These are phyloP conservation scores for Macrotyloma uniflorum DNA, from an alignment of 306 rosid species.

Conservation along the genomic window DNA sequence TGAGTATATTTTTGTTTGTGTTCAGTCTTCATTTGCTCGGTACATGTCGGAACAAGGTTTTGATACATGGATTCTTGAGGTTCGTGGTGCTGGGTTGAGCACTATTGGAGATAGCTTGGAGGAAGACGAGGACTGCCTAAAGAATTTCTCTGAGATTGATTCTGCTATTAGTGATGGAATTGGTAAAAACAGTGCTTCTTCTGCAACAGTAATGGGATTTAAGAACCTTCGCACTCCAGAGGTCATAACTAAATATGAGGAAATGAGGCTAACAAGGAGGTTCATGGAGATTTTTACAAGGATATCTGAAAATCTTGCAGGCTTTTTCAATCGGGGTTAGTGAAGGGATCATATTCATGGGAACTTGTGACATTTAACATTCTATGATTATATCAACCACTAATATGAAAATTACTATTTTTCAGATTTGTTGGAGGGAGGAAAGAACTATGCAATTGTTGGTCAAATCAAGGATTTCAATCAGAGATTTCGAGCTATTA, in stretches of 20 bases:
- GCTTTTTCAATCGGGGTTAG: conserved; percentile 52
- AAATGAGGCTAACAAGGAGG: conserved; percentile 26
- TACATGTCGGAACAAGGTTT: conserved; percentile 81
- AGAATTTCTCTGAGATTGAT: conserved; percentile 20
- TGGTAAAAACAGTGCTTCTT: conserved; percentile 26
- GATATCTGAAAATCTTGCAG: conserved; percentile 42
- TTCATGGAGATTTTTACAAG: conserved; percentile 40
- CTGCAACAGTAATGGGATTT: conserved; percentile 10
- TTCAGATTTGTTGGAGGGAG: conserved; percentile 38
- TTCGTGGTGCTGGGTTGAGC: conserved; percentile 91
- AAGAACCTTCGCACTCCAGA: conserved; percentile 28
- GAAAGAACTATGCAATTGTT: conserved; percentile 36
- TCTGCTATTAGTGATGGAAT: conserved; percentile 33
- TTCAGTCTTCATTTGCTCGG: conserved; percentile 84
- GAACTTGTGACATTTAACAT: conserved; percentile 14
- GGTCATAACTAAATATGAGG: conserved; percentile 30
- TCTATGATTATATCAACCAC: conserved; percentile 27
- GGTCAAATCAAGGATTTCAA: conserved; percentile 48
- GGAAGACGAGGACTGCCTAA: conserved; percentile 28
- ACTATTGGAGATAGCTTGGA: conserved; percentile 41
- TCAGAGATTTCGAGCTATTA: conserved; percentile 44
- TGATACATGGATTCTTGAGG: conserved; percentile 93
- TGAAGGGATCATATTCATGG: conserved; percentile 2
- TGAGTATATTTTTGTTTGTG: conserved; percentile 35
- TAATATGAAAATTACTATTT: conserved; percentile 7